Base-by-base conservation (phyloP, 73 alveolate genomes). In the Vitrella brassicaformis region DNA sequence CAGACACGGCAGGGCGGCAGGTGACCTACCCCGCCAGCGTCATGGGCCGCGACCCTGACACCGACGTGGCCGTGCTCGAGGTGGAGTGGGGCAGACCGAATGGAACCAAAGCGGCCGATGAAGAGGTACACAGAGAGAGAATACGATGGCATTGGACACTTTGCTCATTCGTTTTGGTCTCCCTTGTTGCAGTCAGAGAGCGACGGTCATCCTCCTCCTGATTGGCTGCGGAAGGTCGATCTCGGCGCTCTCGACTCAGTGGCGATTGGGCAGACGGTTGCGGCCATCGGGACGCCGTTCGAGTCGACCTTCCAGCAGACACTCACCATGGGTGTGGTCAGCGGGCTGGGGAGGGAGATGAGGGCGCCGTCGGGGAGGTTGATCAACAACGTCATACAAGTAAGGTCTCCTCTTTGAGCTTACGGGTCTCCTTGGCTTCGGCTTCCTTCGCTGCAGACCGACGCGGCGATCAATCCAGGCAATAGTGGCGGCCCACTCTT, bases 281-380 rank as follows among this genome's bases (percentile, higher is more conserved):
- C 45, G n/a, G 82, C 82, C 71, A 75, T 75, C 27, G 82, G 82
- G 10, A 75, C 66, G 65, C 82, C 82, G 1, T 67, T 67, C 39
- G 81, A 74, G 19, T 66, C 66, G 47, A 75, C 45, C 66, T 14
- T 39, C 22, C 22, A 39, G 56, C 74, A 75, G n/a, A 75, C 82
- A 0, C 39, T 75, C 45, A 75, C 82, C 75, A 67, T 31, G 25
- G 82, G 82, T 66, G 67, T 75, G 66, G 67, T 75, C 47, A 8
- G 22, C 64, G 81, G 81, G 31, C 69, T 74, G 10, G 74, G 73
- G 0, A 71, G 81, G 18, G 81, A 74, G 73, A 74, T 74, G 74
- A 45, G 73, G 0, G 68, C 68, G 67, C 25, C 31, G 72, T 31
- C 66, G 10, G 81, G 74, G 0, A 0, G 10, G 26, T 25, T 25